A percentile compares a stretch with the other conserved stretches of the same genome.
Evolutionary conservation across 306 rosid species (phyloP).

Genomic region (Castanospermum australe): DNA sequence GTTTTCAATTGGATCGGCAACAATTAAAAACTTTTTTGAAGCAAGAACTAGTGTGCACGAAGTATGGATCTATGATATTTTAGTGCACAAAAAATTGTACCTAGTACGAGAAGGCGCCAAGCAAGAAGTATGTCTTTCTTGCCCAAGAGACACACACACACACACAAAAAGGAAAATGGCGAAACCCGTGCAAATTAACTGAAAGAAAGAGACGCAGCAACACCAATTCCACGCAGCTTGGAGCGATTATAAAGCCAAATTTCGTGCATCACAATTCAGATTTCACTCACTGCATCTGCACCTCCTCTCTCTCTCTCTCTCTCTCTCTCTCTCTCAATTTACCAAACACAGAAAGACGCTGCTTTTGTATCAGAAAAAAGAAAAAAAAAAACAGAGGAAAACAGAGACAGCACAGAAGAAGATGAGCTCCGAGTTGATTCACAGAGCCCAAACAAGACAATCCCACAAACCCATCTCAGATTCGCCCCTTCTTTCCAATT

Average conservation of each 20-base stretch:
- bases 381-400: not conserved
- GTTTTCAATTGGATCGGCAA: too few relatives aligned
- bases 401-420: too few relatives aligned
- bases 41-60: too few relatives aligned
- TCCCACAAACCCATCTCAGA: too few relatives aligned
- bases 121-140: not conserved
- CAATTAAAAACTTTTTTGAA: too few relatives aligned
- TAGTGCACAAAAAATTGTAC: not conserved
- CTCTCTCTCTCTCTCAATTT: not conserved
- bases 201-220: not conserved
- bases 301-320: not conserved
- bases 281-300: not conserved
- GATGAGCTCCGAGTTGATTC: not conserved
- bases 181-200: not conserved
- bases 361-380: not conserved
- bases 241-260: not conserved
- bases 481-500: not conserved
- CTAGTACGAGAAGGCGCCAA: not conserved
- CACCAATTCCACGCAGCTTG: not conserved
- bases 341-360: too few relatives aligned
- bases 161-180: not conserved
- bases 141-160: not conserved
- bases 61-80: not conserved
- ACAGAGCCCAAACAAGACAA: not conserved
- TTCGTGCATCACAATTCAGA: not conserved